A percentile compares a stretch with the other conserved stretches of the same genome.
Conservation (phyloP, 345 rosid genomes). For the Atalantia buxifolia region DNA sequence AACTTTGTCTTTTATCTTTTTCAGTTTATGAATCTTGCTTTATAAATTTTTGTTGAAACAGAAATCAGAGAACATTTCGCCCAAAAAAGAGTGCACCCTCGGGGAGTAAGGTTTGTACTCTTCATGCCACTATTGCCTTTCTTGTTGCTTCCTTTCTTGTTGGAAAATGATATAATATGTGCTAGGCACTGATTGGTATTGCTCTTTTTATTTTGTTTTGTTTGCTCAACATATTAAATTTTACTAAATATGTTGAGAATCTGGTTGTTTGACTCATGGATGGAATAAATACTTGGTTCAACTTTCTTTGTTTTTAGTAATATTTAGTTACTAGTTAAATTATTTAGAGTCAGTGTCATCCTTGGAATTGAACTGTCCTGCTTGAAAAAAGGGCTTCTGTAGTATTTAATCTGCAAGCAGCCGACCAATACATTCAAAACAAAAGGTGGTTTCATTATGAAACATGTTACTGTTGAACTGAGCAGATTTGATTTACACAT, state of each 20-base stretch:
- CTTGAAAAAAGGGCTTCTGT: background rate
- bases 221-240: background rate
- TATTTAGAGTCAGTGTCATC: background rate
- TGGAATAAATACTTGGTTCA: background rate
- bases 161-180: background rate
- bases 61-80: slow-evolving; percentile 96
- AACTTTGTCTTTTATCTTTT: background rate
- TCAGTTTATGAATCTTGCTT: slow-evolving; percentile 10
- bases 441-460: background rate
- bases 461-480: background rate
- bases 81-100: slow-evolving; percentile 98
- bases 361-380: background rate
- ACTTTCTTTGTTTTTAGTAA: background rate
- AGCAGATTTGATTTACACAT: background rate
- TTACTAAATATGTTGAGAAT: background rate
- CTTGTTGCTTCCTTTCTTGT: background rate
- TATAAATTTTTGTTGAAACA: slow-evolving; percentile 29
- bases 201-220: background rate
- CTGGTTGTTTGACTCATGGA: background rate
- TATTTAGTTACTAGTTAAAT: background rate
- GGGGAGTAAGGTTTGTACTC: slow-evolving; percentile 84
- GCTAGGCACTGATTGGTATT: background rate
- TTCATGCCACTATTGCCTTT: slow-evolving; percentile 1
- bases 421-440: background rate
- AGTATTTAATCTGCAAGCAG: background rate